These are phyloP conservation scores for Sporothrix mexicana DNA, from an alignment of 2,329 filamentous ascomycete genomes.

Conservation along the genomic window DNA sequence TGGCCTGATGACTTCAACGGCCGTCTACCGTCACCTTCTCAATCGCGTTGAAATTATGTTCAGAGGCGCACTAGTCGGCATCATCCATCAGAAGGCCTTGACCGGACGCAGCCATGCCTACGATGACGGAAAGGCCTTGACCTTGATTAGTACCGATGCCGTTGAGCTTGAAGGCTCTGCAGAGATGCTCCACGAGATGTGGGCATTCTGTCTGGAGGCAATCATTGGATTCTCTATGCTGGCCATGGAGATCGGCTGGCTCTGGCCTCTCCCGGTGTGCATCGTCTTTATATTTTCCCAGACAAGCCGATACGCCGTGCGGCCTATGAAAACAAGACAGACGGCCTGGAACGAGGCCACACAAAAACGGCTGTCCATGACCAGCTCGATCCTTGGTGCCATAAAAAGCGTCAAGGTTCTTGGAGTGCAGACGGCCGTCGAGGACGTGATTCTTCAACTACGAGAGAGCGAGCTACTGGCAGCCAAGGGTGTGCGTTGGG, in stretches of 20 bases:
- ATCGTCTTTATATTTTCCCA: constrained; percentile 52
- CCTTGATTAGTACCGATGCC: constrained; percentile 51
- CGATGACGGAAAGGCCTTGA: constrained; percentile 46
- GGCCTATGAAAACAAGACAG: constrained; percentile 46
- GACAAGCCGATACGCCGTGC: constrained; percentile 50
- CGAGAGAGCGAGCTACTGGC: constrained; percentile 45
- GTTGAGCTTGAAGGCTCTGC: constrained; percentile 44
- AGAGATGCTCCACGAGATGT: constrained; percentile 51
- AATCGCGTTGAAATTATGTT: constrained; percentile 40
- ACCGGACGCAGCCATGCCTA: constrained; percentile 34
- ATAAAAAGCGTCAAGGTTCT: constrained; percentile 53
- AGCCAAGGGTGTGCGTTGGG: constrained; percentile 48
- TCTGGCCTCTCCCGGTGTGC: constrained; percentile 50
- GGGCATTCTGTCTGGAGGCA: constrained; percentile 51
- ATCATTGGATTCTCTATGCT: constrained; percentile 49
- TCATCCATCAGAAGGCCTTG: constrained; percentile 37
- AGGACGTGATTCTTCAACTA: constrained; percentile 39
- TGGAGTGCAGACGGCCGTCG: constrained; percentile 42
- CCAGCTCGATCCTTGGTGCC: constrained; percentile 45
- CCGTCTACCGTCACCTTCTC: constrained; percentile 38
- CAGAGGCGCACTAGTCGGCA: constrained; percentile 37
- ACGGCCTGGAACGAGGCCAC: constrained; percentile 51
- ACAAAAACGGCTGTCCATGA: constrained; percentile 48
- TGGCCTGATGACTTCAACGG: constrained; percentile 41
- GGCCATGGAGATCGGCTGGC: constrained; percentile 49